These are phyloP conservation scores for Coelastrella sp. DNA, from an alignment of 139 green algal genomes.

Conservation along the genomic window DNA sequence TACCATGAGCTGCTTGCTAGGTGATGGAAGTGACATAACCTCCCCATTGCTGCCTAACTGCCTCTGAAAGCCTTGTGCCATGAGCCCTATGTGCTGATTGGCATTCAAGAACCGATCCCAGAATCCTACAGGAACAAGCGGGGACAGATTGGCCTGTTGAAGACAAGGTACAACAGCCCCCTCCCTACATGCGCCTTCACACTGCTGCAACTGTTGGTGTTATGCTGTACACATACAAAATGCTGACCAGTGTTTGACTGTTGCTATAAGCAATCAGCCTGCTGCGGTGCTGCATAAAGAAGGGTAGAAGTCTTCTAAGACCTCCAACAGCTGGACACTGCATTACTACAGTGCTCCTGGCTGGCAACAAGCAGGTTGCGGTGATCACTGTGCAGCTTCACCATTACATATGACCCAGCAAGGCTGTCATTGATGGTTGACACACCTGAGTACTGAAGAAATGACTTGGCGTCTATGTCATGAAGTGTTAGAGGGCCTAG, in stretches of 20 bases:
- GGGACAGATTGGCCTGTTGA: too few species aligned
- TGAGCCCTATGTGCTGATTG: conserved; percentile 47
- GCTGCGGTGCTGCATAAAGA: background rate
- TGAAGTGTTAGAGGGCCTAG: conserved; percentile 77
- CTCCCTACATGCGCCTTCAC: too few species aligned
- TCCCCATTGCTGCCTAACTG: conserved; percentile 51
- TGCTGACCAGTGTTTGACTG: too few species aligned
- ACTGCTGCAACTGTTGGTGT: background rate
- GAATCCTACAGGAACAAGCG: too few species aligned
- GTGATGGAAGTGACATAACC: conserved; percentile 65
- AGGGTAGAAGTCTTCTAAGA: background rate
- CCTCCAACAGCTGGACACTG: too few species aligned
- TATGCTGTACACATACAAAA: background rate
- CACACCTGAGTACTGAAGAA: conserved; percentile 45
- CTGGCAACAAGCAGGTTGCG: too few species aligned
- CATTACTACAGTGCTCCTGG: too few species aligned
- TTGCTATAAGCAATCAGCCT: too few species aligned
- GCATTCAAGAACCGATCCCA: conserved; percentile 19
- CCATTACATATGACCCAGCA: too few species aligned
- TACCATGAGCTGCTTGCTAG: conserved; percentile 74
- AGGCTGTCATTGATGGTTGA: too few species aligned
- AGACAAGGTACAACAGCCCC: too few species aligned
- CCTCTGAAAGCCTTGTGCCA: conserved; percentile 81
- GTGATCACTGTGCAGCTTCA: too few species aligned
- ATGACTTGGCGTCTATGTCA: conserved; percentile 76